Percentiles rank a stretch among this genome's conserved stretches.
Evolutionary conservation across 202 grass and related monocot species (phyloP).

Genomic region (Carex sylvatica): DNA sequence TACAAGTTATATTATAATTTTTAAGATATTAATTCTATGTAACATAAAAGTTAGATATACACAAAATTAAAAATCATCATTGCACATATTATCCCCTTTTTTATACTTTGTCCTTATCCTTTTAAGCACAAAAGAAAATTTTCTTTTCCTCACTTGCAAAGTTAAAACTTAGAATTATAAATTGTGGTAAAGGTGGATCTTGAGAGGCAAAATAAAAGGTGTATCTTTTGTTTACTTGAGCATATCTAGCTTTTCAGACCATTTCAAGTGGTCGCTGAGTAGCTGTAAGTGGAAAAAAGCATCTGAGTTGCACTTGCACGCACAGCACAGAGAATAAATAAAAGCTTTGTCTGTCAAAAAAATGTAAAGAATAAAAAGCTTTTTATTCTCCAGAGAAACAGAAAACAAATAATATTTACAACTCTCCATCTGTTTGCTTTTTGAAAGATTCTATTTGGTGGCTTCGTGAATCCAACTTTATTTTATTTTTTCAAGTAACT

Average conservation of each 20-base stretch:
- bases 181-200: not conserved
- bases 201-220: not conserved
- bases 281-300: slow-evolving; percentile 20
- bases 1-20: too few relatives aligned
- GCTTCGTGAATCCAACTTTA: slow-evolving; percentile 18
- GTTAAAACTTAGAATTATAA: not conserved
- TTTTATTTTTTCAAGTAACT: not conserved
- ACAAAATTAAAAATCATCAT: not conserved
- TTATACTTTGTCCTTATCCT: not conserved
- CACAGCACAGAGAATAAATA: not conserved
- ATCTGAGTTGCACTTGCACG: slow-evolving; percentile 19
- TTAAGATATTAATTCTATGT: too few relatives aligned
- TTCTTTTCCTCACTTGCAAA: not conserved
- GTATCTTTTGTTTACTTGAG: not conserved
- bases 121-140: not conserved
- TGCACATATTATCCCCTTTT: not conserved
- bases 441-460: slow-evolving; percentile 19
- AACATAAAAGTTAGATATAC: too few relatives aligned
- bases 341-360: not conserved
- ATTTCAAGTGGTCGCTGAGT: slow-evolving; percentile 16
- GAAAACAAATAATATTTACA: not conserved
- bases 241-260: slow-evolving; percentile 2
- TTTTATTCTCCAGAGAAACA: not conserved
- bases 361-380: not conserved
- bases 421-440: slow-evolving; percentile 2